Evolutionary conservation across 768 basidiomycete genomes (phyloP), one percentile per base, ranked within the genome.

Genomic region (Tricholoma terreum): DNA sequence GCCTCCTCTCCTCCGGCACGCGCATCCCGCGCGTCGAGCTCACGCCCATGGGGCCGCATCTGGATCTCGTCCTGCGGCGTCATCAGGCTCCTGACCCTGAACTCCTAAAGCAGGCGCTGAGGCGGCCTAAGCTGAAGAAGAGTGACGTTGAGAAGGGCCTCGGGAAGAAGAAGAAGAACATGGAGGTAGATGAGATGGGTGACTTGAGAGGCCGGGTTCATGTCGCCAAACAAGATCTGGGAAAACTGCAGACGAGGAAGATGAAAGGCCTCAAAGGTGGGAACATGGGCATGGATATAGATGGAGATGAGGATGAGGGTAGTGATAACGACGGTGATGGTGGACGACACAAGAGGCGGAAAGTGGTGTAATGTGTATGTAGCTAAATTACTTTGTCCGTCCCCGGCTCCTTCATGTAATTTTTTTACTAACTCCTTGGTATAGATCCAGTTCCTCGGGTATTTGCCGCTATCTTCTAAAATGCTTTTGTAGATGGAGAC

Each of bases 131-230:
- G 77, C 63, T 98, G 60, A 90, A 89, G 77, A 94, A 96, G 78
- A 81, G 80, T 58, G 91, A 94, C 34, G 75, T 96, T 48, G 92
- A 91, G 75, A 85, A 81, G 69, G 93, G 94, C 0, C 67, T 93
- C 9, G 93, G 92, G n/a, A 92, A 91, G 81, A 92, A 90, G 80
- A 84, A 80, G 73, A 95, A 94, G 84, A 99, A 99, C 69, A 69
- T 93, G 73, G 93, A 94, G 77, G 91, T 94, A 65, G 96, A 99
- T 77, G 93, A 92, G 72, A 97, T 98, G 96, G 97, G 97, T 56
- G 92, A 99, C 69, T 71, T 94, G 73, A 83, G 96, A 65, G 97
- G 95, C 43, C 80, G 85, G 57, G 84, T 99, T 27, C 95, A 98
- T 72, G 73, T 98, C 55, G 90, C 77, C 57, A 92, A 85, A 71